Evolutionary conservation across 164 flowering plant species (phyloP).

Genomic region (Annona cherimola): DNA sequence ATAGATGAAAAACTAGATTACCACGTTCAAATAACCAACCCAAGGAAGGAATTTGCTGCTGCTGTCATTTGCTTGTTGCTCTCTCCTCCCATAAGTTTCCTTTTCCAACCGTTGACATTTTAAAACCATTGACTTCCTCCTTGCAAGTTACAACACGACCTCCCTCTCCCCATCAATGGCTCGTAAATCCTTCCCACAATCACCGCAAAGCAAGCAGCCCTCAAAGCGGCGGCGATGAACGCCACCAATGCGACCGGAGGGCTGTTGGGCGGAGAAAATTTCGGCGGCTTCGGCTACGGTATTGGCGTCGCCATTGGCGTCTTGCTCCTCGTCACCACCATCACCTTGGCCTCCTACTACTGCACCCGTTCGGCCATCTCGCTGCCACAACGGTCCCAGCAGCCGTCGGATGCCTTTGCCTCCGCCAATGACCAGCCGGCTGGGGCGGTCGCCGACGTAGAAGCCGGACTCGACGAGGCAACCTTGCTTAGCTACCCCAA

Average conservation of each 20-base stretch:
- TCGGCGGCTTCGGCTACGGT: conserved; percentile 66
- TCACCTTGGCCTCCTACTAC: conserved; percentile 68
- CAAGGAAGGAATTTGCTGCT: no score
- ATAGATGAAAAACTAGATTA: no score
- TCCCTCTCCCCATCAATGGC: background rate
- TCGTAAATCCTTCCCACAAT: background rate
- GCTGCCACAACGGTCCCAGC: background rate
- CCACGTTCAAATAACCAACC: no score
- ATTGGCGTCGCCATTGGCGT: conserved; percentile 68
- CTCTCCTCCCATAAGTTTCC: background rate
- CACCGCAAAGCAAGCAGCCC: conserved; percentile 5
- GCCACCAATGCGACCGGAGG: conserved; percentile 30
- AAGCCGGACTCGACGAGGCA: conserved; percentile 62
- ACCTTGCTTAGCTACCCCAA: conserved; percentile 61
- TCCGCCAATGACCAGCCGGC: background rate
- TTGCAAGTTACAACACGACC: background rate
- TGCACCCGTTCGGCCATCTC: conserved; percentile 35
- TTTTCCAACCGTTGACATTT: conserved; percentile 1
- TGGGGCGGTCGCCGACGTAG: conserved; percentile 15
- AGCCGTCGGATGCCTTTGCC: background rate
- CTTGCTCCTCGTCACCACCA: conserved; percentile 70
- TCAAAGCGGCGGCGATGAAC: conserved; percentile 24
- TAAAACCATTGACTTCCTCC: background rate
- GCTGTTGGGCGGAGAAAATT: conserved; percentile 34
- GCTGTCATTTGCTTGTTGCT: no score